Conservation (phyloP, 495 filamentous ascomycete species). For the Chaetomium cochliodes region DNA sequence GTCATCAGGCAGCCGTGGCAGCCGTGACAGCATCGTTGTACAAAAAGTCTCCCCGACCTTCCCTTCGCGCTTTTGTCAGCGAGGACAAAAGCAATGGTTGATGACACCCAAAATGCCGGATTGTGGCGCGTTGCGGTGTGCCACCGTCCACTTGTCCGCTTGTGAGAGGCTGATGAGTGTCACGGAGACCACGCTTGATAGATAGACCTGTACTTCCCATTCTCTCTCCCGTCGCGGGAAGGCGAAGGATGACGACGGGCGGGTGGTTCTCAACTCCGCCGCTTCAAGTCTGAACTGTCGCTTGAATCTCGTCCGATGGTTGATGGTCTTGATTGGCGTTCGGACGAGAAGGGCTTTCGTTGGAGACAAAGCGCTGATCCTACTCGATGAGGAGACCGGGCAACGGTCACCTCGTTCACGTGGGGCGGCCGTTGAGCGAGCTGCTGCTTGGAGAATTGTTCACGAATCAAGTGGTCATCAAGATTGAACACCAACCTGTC, state of each 20-base stretch:
- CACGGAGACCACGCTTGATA: not conserved
- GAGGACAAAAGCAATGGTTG: not conserved
- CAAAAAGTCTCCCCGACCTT: not conserved
- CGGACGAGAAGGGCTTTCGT: not conserved
- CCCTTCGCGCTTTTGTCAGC: not conserved
- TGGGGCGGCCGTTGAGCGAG: too few species aligned
- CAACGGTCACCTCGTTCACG: too few species aligned
- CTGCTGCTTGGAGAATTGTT: too few species aligned
- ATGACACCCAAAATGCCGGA: slow-evolving; percentile 19
- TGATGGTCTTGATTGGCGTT: not conserved
- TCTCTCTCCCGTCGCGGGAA: not conserved
- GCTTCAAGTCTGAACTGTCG: not conserved
- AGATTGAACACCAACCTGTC: too few species aligned
- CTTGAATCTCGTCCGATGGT: not conserved
- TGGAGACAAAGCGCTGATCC: too few species aligned
- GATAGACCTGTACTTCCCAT: not conserved
- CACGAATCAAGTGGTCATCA: too few species aligned
- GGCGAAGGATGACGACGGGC: not conserved
- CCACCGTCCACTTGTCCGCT: slow-evolving; percentile 35
- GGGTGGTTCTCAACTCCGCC: not conserved
- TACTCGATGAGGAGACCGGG: too few species aligned
- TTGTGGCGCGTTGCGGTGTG: slow-evolving; percentile 28
- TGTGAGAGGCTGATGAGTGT: slow-evolving; percentile 35
- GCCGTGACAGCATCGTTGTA: too few species aligned
- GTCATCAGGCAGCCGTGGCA: not conserved